These are phyloP conservation scores for Brassica carinata DNA, from an alignment of 345 rosid genomes.

Conservation along the genomic window DNA sequence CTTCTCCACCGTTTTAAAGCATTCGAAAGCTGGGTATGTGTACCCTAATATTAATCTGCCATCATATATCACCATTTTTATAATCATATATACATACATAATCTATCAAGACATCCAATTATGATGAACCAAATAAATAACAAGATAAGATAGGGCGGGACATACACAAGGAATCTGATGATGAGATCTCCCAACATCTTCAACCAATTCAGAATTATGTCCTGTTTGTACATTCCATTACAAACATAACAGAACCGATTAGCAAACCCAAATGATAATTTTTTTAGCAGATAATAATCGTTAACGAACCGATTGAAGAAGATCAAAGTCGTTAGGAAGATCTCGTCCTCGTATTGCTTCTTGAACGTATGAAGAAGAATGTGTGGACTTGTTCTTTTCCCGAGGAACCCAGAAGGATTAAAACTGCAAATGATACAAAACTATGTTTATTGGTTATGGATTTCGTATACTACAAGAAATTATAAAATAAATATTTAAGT, in stretches of 20 bases:
- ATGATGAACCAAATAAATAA: background rate
- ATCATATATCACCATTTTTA: conserved; percentile 3
- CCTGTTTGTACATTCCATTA: conserved; percentile 29
- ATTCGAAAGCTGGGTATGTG: conserved; percentile 90
- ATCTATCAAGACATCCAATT: background rate
- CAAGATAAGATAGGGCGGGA: background rate
- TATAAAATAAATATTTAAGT: background rate
- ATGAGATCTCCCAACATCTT: conserved; percentile 78
- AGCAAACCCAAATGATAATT: background rate
- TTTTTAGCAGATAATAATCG: background rate
- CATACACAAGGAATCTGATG: conserved; percentile 63
- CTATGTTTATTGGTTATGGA: background rate
- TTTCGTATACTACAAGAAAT: background rate
- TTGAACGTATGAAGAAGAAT: conserved; percentile 27
- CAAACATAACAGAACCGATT: background rate
- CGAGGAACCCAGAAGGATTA: conserved; percentile 31
- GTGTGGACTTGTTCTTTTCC: background rate
- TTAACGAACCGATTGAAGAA: conserved; percentile 35
- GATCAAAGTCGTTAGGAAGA: conserved; percentile 37
- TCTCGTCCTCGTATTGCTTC: conserved; percentile 9
- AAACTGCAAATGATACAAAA: conserved; percentile 32
- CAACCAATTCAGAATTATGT: conserved; percentile 33
- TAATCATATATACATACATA: background rate
- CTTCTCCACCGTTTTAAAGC: conserved; percentile 84
- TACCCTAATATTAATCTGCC: conserved; percentile 81